Percentiles rank a stretch among this genome's conserved stretches.
phyloP scores from a whole-genome alignment of 2,329 filamentous ascomycete genomes.

The Teratosphaeria destructans region DNA sequence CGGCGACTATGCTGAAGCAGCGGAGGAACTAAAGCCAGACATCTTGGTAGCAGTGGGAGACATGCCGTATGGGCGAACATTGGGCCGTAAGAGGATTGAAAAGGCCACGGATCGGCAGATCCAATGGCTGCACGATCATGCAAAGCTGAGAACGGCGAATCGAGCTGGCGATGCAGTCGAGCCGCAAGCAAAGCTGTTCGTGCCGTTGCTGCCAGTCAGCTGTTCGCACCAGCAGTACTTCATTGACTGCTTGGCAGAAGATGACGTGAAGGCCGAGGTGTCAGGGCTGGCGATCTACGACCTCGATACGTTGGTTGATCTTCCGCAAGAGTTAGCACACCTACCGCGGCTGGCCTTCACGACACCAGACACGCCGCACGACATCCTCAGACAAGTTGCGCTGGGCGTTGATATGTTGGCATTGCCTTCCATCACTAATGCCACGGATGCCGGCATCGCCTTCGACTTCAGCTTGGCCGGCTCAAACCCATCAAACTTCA shows the following conservation, averaged over 20 bases:
- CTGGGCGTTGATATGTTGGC: conserved; percentile 73
- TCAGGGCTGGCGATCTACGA: conserved; percentile 72
- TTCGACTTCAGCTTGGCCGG: conserved; percentile 65
- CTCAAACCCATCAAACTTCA: conserved; percentile 7
- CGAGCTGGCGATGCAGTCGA: neutral
- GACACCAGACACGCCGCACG: conserved; percentile 59
- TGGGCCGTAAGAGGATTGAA: conserved; percentile 53
- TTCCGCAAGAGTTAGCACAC: conserved; percentile 49
- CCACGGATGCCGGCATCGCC: conserved; percentile 76
- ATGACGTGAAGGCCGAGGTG: conserved; percentile 39
- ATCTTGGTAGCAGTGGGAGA: conserved; percentile 72
- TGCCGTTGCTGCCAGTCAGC: conserved; percentile 62
- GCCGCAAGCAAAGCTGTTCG: conserved; percentile 45
- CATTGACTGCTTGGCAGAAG: conserved; percentile 59
- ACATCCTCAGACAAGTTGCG: conserved; percentile 63
- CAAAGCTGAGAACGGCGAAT: conserved; percentile 26
- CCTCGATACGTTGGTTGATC: conserved; percentile 54
- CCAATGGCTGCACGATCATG: conserved; percentile 59
- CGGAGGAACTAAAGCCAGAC: conserved; percentile 62
- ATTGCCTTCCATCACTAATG: conserved; percentile 60
- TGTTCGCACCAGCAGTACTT: conserved; percentile 71
- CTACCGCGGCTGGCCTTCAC: conserved; percentile 70
- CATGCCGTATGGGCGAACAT: conserved; percentile 45
- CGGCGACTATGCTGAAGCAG: conserved; percentile 56
- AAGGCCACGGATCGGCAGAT: conserved; percentile 84